Evolutionary conservation across 192 early-diverging fungal species (phyloP).

Genomic region (Backusella sp.): DNA sequence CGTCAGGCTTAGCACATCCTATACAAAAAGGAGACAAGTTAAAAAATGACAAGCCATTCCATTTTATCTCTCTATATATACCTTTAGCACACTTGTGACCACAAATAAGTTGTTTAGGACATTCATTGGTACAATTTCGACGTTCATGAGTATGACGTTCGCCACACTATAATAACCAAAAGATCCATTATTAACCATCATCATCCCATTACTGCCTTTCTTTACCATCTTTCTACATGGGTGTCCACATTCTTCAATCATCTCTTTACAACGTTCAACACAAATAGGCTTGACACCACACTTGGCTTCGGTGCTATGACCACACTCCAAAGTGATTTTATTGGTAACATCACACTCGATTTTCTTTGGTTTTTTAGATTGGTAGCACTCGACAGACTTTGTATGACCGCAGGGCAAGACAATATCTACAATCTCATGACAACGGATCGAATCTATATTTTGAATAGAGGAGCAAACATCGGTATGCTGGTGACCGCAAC

Average conservation of each 20-base stretch:
- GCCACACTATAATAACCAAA: slow-evolving; percentile 18
- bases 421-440: background rate
- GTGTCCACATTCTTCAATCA: slow-evolving; percentile 22
- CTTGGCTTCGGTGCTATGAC: background rate
- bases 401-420: slow-evolving; percentile 23
- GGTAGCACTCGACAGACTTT: background rate
- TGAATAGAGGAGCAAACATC: background rate
- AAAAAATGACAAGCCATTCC: background rate
- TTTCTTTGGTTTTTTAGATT: background rate
- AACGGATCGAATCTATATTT: background rate
- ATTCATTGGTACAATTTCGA: slow-evolving; percentile 15
- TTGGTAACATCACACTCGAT: background rate
- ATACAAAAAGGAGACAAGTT: background rate
- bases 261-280: background rate
- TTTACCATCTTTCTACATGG: slow-evolving; percentile 11
- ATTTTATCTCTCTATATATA: background rate
- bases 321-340: background rate
- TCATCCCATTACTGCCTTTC: background rate
- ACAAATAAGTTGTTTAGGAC: slow-evolving; percentile 34
- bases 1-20: slow-evolving; percentile 33
- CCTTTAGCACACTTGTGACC: slow-evolving; percentile 34
- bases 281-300: slow-evolving; percentile 7
- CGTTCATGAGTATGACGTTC: slow-evolving; percentile 24
- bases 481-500: slow-evolving; percentile 5
- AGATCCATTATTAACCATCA: background rate